A percentile compares a stretch with the other conserved stretches of the same genome.
Conservation (phyloP, 129 eudicot genomes). For the Flaveria brownii region DNA sequence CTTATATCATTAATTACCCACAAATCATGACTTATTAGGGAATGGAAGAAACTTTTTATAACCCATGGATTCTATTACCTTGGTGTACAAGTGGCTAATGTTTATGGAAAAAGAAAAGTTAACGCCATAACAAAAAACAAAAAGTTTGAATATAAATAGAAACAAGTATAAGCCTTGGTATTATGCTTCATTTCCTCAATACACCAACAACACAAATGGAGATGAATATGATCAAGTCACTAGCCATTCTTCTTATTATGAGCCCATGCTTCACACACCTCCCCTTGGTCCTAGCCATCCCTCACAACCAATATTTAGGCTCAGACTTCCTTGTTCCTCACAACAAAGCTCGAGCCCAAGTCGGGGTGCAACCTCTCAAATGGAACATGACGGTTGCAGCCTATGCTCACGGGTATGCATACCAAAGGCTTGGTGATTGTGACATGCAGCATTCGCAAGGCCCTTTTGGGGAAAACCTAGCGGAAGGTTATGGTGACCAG, state of each 20-base stretch:
- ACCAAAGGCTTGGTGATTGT: constrained; percentile 44
- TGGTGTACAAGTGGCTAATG: not conserved
- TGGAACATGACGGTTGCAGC: constrained; percentile 60
- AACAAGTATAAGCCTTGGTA: constrained; percentile 9
- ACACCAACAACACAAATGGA: constrained; percentile 27
- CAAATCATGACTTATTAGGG: not conserved
- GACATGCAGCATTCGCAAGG: constrained; percentile 41
- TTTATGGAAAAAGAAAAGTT: not conserved
- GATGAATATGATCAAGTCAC: constrained; percentile 4
- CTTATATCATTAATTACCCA: not conserved
- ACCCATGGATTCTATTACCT: not conserved
- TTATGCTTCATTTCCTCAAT: constrained; percentile 31
- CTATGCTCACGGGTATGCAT: constrained; percentile 54
- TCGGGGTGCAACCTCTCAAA: constrained; percentile 50
- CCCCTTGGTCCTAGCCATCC: constrained; percentile 1
- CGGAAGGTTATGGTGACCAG: constrained; percentile 45
- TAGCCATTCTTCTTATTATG: constrained; percentile 19
- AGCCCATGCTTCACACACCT: constrained; percentile 10
- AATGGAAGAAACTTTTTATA: not conserved
- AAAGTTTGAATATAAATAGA: constrained; percentile 12
- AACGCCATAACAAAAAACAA: not conserved
- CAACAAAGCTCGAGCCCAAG: constrained; percentile 64
- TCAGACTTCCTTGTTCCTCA: constrained; percentile 51
- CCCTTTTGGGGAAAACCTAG: constrained; percentile 68
- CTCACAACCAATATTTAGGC: constrained; percentile 13